Base-by-base conservation (phyloP, 805 yeast genomes). In the Starmera dryadoides region DNA sequence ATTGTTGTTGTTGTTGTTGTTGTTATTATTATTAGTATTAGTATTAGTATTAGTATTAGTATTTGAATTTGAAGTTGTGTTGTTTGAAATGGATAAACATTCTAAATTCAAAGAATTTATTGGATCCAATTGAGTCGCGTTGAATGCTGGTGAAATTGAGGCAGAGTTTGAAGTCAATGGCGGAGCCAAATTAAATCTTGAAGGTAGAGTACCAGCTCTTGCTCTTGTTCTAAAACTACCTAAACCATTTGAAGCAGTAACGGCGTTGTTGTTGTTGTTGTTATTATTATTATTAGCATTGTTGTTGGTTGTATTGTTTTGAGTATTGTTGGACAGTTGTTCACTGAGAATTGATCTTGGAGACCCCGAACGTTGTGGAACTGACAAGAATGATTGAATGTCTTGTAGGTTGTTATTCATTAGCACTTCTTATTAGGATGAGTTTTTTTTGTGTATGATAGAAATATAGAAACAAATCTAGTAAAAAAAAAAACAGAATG, bases 201-300 rank as follows among this genome's bases (percentile, higher is more conserved):
- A 78, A 8, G 93, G 91, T 35, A 85, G 62, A 12, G 94, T 85
- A 3, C 93, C 93, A 2, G 93, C 84, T 46, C 94, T 70, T 34
- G 83, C 77, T 44, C 93, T 70, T 14, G 75, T 66, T 48, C 77
- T 63, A 38, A 65, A 56, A 19, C 56, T 55, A 3, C 73, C 68
- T 49, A 68, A 47, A 47, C 58, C 55, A 44, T 59, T 49, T 23
- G 59, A 50, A 41, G 62, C 37, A 18, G 41, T 42, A 31, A 4
- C 18, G 29, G 33, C 35, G 44, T 33, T 43, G 45, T 9, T 21
- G 23, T 9, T 21, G 23, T 9, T 21, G 23, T 21, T 21, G 23
- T 21, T 21, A 9, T 21, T 21, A 21, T 33, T n/a, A 15, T 22
- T 33, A 29, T 20, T 14, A 18, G 41, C 43, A 31, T 4, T 20